Percentiles rank a stretch among this genome's conserved stretches.
These are phyloP conservation scores for Dicorynia guianensis DNA, from an alignment of 306 rosid species.

Conservation along the genomic window DNA sequence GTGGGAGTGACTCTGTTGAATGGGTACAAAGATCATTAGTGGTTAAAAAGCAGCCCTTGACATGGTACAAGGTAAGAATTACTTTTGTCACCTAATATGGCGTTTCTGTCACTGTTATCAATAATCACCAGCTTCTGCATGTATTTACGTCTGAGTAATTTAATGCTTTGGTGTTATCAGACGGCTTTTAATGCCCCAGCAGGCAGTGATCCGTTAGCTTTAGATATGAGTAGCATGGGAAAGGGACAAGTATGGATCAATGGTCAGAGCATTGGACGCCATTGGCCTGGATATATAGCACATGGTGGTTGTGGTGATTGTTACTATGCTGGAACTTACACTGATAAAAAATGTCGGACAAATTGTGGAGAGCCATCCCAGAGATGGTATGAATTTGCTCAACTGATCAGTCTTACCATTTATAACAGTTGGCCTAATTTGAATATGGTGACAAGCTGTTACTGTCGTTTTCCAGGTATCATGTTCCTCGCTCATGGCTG, in stretches of 20 bases:
- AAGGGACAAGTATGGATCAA: constrained; percentile 92
- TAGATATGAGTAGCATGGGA: constrained; percentile 85
- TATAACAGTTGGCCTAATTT: neutral
- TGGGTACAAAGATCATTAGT: constrained; percentile 60
- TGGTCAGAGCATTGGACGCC: constrained; percentile 83
- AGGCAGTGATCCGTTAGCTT: constrained; percentile 81
- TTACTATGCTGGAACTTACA: constrained; percentile 67
- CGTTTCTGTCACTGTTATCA: constrained; percentile 4
- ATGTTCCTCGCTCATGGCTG: constrained; percentile 91
- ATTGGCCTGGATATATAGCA: constrained; percentile 75
- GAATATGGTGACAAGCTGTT: neutral
- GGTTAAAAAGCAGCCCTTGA: constrained; percentile 64
- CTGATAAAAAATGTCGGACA: constrained; percentile 64
- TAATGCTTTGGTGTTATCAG: constrained; percentile 47
- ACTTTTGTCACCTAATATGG: neutral
- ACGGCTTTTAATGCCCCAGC: constrained; percentile 64
- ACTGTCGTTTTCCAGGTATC: constrained; percentile 69
- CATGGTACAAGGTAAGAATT: constrained; percentile 61
- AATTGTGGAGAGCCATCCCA: constrained; percentile 81
- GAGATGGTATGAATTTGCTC: constrained; percentile 63
- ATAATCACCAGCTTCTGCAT: constrained; percentile 14
- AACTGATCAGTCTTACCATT: neutral
- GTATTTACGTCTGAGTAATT: neutral
- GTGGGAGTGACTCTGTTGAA: constrained; percentile 55
- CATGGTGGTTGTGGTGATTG: constrained; percentile 65